Conservation (phyloP, 306 rosid genomes). For the Albizia julibrissin region DNA sequence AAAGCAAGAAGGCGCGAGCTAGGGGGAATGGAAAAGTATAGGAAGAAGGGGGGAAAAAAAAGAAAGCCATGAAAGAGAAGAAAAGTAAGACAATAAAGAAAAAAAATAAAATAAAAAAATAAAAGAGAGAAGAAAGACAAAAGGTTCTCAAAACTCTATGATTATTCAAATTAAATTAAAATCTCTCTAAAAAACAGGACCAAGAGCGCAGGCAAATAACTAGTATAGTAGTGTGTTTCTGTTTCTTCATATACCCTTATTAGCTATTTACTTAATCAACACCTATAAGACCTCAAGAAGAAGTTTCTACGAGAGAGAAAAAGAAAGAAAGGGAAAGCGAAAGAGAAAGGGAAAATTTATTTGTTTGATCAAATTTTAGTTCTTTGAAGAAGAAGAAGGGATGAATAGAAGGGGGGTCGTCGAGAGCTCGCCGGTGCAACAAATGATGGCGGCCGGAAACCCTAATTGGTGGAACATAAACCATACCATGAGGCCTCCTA, state of each 20-base stretch:
- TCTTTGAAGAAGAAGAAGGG: neutral
- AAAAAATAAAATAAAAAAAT: too few relatives aligned
- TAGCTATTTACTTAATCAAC: constrained; percentile 43
- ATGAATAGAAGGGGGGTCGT: constrained; percentile 70
- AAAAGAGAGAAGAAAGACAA: constrained; percentile 1
- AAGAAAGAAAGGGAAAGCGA: neutral
- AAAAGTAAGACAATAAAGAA: constrained; percentile 39
- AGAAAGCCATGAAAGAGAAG: constrained; percentile 30
- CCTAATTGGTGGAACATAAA: constrained; percentile 78
- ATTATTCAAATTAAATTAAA: constrained; percentile 51
- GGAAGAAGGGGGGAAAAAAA: neutral
- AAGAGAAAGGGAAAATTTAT: constrained; percentile 14
- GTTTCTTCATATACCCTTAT: constrained; percentile 6
- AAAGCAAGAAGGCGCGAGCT: constrained; percentile 36
- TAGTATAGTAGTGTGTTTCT: constrained; percentile 21
- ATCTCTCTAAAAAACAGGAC: constrained; percentile 45
- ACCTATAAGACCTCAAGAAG: constrained; percentile 44
- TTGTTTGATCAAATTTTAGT: neutral
- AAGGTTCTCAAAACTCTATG: constrained; percentile 58
- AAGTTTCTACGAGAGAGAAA: constrained; percentile 38
- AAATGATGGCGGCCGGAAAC: constrained; percentile 78
- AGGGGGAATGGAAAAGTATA: constrained; percentile 30
- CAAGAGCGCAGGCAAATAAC: neutral
- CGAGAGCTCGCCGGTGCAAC: constrained; percentile 80
- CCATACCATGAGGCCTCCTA: constrained; percentile 45